Base-by-base conservation (phyloP, 345 rosid species). In the Rhodamnia argentea region DNA sequence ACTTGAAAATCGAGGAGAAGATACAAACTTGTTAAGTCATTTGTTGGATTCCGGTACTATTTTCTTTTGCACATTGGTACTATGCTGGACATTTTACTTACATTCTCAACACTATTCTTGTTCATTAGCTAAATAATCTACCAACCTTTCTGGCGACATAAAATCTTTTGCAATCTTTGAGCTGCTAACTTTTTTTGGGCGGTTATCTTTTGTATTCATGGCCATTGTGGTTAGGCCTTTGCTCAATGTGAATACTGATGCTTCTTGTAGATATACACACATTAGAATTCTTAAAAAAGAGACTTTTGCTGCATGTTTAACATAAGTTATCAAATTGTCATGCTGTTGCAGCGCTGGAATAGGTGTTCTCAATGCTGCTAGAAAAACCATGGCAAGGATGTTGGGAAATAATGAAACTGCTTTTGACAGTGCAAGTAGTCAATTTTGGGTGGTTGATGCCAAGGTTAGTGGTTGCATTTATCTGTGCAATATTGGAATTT, bases 311-410 rank as follows among this genome's bases (percentile, higher is more conserved):
- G 57, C 57, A 32, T 62, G 16, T 56, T 58, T 40, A 89, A 51
- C 76, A 29, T 86, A 84, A 44, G 88, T 90, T 74, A 57, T 82
- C 78, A 85, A 84, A 84, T 90, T 75, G 85, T 74, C 88, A 26
- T 37, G 32, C 84, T 90, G 84, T 58, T 91, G 85, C 96, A 97
- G 99, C 90, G 99, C 99, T 50, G 99, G 99, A 88, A 93, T 97
- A 86, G 99, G 99, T 87, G 99, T 97, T 89, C 92, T 97, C 29
- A 97, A 97, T 92, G 94, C 98, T 88, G 99, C 99, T 26, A 94
- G 98, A 93, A 95, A 96, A 91, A 97, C 99, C 82, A 97, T 97
- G 99, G 99, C 96, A 84, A 92, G 99, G 90, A 95, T 96, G 99
- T 89, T 96, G 89, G 99, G 99, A 85, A 94, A 97, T 89, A 97